Base-by-base conservation (phyloP, 345 rosid genomes). In the Hypericum perforatum region DNA sequence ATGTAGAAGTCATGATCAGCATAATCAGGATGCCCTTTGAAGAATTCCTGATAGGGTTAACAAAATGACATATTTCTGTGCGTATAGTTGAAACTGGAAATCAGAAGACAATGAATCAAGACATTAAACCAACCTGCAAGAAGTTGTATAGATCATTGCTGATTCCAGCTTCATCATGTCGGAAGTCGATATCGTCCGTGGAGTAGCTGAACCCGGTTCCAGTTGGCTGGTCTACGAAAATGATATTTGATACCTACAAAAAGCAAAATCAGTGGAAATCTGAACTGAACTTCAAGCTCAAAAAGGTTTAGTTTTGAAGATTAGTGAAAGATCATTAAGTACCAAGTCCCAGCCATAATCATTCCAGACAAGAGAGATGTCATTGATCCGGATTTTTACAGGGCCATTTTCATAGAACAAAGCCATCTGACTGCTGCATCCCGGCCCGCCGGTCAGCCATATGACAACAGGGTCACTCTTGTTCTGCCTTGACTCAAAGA, bases 361-460 rank as follows among this genome's bases (percentile, higher is more conserved):
- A 69, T 92, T 92, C 96, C 92, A 81, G 8, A 49, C 6, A 39
- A 92, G 96, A 29, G 95, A 81, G 44, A 75, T n/a, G 60, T 92
- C 77, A 0, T 75, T 4, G 32, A 22, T 61, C 0, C 80, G 53
- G 16, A 92, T 58, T 5, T 69, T 70, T 63, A 76, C 85, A 58
- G 98, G 98, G n/a, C 98, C 98, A 44, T 85, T 92, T 64, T 88
- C 98, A 53, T 78, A 81, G 65, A 88, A 85, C 74, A 88, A 44
- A 16, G 96, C 96, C 36, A 92, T 11, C 56, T 78, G 82, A 62
- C 95, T 77, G 76, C 95, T 69, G 40, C 96, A 92, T 12, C 98
- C 95, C 8, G 98, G 98, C 45, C 97, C 98, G 43, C 98, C 98
- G 0, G 92, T 75, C 66, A 87, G 55, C 96, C 98, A 91, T 39